Evolutionary conservation across 345 rosid species (phyloP), one percentile per base, ranked within the genome.

Genomic region (Mallotus nudiflorus): DNA sequence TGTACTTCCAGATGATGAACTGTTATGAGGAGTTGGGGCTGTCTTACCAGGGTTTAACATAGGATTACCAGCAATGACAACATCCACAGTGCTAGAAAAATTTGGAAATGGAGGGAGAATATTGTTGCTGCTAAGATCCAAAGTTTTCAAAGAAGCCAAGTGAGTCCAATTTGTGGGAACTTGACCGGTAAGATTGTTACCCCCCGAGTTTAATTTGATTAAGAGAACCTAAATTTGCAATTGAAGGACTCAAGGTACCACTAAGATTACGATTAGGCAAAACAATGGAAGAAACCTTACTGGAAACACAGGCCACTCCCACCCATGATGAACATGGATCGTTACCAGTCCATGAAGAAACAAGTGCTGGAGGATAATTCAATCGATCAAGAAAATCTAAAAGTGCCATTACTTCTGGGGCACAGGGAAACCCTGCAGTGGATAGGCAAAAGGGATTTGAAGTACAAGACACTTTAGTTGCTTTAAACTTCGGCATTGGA

Each of bases 241-340:
- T 69, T 1, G 88, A 84, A 74, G 91, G 88, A 77, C 91, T 88
- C 78, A 90, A 71, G 12, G 83, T 77, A 33, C 96, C 96, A 53
- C 62, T 82, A 50, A 90, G 96, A 69, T 83, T 81, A 67, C 51
- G 63, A 46, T 45, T 71, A 33, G 89, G 86, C 76, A 90, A 71
- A 69, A 64, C 80, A 65, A 90, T 75, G 56, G 77, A 57, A 49
- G 48, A 68, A 70, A 86, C 78, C 22, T 70, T 73, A 25, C 45
- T 68, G 1, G 63, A 16, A 67, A 51, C 66, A 52, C 93, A 90
- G 46, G 40, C 31, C 71, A 88, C 42, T 27, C 96, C 96, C 9
- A 84, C 55, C 93, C 96, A 90, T 25, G 82, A 71, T 14, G 68
- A 49, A 72, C 96, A 90, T 9, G 96, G 91, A 50, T 90, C 77